Percentiles rank a stretch among this genome's conserved stretches.
Evolutionary conservation across 1,284 basidiomycete genomes (phyloP).

Genomic region (Puccinia coronata): DNA sequence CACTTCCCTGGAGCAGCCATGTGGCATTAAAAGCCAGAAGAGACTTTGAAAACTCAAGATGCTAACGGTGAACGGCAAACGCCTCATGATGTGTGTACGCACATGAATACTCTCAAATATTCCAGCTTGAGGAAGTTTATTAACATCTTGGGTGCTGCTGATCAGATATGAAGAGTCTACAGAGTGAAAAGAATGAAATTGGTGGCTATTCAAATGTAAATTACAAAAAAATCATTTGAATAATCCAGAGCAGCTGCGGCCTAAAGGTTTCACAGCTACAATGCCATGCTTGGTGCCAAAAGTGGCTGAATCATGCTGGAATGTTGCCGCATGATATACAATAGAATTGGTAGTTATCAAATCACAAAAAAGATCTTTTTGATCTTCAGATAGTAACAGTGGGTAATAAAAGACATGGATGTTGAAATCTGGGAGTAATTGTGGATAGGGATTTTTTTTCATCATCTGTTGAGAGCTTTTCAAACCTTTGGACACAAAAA

Average conservation of each 20-base stretch:
- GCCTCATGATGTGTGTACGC: too few species aligned
- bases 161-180: neutral
- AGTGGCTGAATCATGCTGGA: neutral
- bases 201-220: too few species aligned
- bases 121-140: too few species aligned
- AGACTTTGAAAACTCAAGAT: too few species aligned
- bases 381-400: neutral
- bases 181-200: neutral
- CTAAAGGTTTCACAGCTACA: slow-evolving; percentile 34
- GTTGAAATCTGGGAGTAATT: slow-evolving; percentile 22
- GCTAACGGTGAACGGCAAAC: too few species aligned
- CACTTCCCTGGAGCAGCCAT: too few species aligned
- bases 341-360: slow-evolving; percentile 15
- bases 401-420: slow-evolving; percentile 32
- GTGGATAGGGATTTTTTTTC: slow-evolving; percentile 20
- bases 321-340: slow-evolving; percentile 8
- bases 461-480: neutral
- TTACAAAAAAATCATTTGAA: neutral
- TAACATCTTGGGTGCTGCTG: too few species aligned
- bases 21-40: too few species aligned
- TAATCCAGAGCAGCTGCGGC: neutral
- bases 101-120: too few species aligned
- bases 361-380: neutral
- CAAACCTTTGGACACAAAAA: slow-evolving; percentile 25
- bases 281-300: slow-evolving; percentile 27